These are phyloP conservation scores for Leccinum insigne DNA, from an alignment of 1,284 basidiomycete genomes.

Conservation along the genomic window DNA sequence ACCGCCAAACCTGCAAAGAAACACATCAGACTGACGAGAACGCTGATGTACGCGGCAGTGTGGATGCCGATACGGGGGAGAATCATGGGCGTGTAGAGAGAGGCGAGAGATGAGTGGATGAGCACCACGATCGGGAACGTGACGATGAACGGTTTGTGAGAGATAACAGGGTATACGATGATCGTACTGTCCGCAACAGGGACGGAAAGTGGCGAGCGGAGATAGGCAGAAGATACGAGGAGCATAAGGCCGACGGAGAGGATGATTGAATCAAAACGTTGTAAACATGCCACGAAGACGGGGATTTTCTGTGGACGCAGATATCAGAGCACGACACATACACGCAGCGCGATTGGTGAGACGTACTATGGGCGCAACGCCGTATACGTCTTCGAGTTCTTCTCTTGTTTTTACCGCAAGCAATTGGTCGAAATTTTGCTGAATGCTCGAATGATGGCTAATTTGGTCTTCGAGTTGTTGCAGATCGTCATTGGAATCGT, in stretches of 20 bases:
- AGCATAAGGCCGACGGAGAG: constrained; percentile 68
- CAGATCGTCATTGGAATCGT: constrained; percentile 21
- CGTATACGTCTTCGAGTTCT: constrained; percentile 75
- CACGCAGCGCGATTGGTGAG: not conserved
- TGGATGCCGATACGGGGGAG: constrained; percentile 70
- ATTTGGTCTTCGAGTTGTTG: constrained; percentile 25
- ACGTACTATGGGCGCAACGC: constrained; percentile 65
- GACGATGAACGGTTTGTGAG: constrained; percentile 40
- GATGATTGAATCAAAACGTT: constrained; percentile 69
- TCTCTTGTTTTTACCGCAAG: constrained; percentile 61
- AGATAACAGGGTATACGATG: constrained; percentile 16
- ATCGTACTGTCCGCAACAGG: constrained; percentile 20
- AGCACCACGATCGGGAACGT: constrained; percentile 50
- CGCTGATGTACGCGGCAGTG: constrained; percentile 64
- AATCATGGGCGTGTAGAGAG: constrained; percentile 61
- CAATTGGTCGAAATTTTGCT: constrained; percentile 63
- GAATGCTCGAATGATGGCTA: constrained; percentile 39
- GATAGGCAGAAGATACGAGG: constrained; percentile 60
- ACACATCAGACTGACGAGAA: constrained; percentile 59
- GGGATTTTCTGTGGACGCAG: constrained; percentile 57
- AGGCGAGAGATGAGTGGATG: constrained; percentile 50
- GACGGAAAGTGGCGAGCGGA: constrained; percentile 31
- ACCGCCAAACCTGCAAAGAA: constrained; percentile 68
- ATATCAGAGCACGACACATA: constrained; percentile 9
- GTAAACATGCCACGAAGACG: constrained; percentile 70